These are phyloP conservation scores for Hypoxylon perforatum DNA, from an alignment of 495 filamentous ascomycete species.

Conservation along the genomic window DNA sequence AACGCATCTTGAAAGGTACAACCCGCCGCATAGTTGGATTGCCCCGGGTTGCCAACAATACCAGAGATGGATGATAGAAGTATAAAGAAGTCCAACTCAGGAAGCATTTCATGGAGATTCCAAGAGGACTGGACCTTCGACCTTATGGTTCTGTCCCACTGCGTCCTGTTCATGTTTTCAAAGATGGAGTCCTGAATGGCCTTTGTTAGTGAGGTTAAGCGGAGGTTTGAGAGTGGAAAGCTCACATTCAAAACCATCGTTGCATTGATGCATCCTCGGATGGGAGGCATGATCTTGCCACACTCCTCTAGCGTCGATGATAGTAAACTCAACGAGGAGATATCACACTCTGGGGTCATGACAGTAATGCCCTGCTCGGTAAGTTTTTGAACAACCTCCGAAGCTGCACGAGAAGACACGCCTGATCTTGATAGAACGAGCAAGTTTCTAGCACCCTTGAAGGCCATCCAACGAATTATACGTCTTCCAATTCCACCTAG, in stretches of 20 bases:
- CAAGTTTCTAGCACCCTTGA: constrained; percentile 32
- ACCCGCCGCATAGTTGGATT: constrained; percentile 67
- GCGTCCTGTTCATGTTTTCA: constrained; percentile 56
- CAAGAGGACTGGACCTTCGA: constrained; percentile 55
- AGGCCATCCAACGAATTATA: constrained; percentile 33
- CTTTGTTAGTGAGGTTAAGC: background rate
- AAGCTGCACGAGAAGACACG: constrained; percentile 9
- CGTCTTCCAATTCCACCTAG: constrained; percentile 39
- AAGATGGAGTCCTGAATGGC: constrained; percentile 52
- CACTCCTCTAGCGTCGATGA: too few species aligned
- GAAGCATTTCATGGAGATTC: constrained; percentile 60
- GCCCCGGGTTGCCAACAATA: constrained; percentile 61
- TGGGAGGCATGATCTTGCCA: constrained; percentile 49
- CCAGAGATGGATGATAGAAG: constrained; percentile 54
- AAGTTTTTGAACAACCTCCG: background rate
- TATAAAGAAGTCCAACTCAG: constrained; percentile 67
- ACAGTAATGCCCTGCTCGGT: too few species aligned
- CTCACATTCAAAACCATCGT: constrained; percentile 49
- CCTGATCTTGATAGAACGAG: constrained; percentile 40
- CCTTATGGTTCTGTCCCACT: constrained; percentile 44
- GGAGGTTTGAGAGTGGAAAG: too few species aligned
- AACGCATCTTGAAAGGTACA: constrained; percentile 64
- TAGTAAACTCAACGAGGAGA: too few species aligned
- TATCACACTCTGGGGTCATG: too few species aligned
- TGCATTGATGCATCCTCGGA: constrained; percentile 61